Evolutionary conservation across 352 stramenopile genomes (phyloP).

Genomic region (Phytophthora pini): DNA sequence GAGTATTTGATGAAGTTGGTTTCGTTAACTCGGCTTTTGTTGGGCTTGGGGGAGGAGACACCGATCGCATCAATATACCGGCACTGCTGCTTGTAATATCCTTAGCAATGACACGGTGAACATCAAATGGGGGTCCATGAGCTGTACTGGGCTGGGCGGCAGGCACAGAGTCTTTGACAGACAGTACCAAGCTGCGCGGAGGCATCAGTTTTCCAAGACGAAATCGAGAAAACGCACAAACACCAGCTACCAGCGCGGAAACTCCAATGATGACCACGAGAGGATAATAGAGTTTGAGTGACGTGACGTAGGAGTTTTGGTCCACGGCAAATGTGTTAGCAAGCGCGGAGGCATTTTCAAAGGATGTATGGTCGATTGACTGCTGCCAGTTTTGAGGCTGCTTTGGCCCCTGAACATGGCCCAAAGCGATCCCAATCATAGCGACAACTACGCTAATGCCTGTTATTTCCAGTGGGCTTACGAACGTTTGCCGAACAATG

Average conservation of each 20-base stretch:
- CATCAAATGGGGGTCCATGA: too few species aligned
- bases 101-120: background rate
- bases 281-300: constrained; percentile 29
- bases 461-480: constrained; percentile 43
- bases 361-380: constrained; percentile 26
- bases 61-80: constrained; percentile 33
- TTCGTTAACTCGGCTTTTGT: background rate
- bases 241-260: constrained; percentile 25
- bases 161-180: constrained; percentile 14
- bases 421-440: constrained; percentile 1
- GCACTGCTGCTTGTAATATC: constrained; percentile 28
- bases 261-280: constrained; percentile 22
- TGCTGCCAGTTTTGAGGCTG: constrained; percentile 24
- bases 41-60: constrained; percentile 33
- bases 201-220: constrained; percentile 4
- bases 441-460: constrained; percentile 17
- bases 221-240: constrained; percentile 29
- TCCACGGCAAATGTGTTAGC: constrained; percentile 38
- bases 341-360: constrained; percentile 21
- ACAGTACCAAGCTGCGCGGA: constrained; percentile 25
- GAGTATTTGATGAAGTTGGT: constrained; percentile 9
- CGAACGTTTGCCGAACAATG: constrained; percentile 39
- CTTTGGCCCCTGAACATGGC: constrained; percentile 12
- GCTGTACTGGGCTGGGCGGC: constrained; percentile 9
- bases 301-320: constrained; percentile 15